phyloP scores from a whole-genome alignment of 225 moss, liverwort and hornwort species.

The Polytrichum commune region DNA sequence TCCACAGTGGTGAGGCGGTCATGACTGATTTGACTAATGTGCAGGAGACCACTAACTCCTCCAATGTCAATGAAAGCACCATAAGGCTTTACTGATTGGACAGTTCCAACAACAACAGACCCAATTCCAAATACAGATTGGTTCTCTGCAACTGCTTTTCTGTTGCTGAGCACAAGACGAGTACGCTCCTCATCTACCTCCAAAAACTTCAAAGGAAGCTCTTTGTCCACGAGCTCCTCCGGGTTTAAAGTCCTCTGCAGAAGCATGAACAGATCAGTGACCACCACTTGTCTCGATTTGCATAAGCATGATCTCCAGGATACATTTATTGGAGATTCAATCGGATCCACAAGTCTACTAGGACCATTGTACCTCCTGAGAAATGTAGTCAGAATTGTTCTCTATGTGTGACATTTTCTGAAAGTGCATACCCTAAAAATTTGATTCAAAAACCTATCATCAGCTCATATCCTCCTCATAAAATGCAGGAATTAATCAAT shows the following conservation, averaged over 20 bases:
- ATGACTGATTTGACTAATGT: constrained; percentile 98
- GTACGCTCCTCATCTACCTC: constrained; percentile 72
- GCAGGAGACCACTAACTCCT: constrained; percentile 94
- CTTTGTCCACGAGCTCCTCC: constrained; percentile 59
- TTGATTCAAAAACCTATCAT: no score
- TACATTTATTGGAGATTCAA: no score
- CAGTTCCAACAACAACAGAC: constrained; percentile 62
- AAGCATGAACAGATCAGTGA: neutral
- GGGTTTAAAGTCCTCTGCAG: constrained; percentile 43
- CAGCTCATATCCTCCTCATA: no score
- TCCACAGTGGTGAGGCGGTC: constrained; percentile 95
- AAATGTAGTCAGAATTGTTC: no score
- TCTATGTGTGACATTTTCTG: no score
- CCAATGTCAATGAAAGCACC: constrained; percentile 89
- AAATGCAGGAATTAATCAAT: no score
- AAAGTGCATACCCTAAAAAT: no score
- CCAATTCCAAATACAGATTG: constrained; percentile 54
- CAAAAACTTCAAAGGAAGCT: constrained; percentile 50
- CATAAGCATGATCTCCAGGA: no score
- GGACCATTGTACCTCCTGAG: no score
- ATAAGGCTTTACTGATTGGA: constrained; percentile 62
- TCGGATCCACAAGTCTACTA: no score
- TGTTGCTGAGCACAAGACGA: constrained; percentile 65
- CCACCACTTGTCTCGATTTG: no score
- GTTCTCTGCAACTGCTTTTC: constrained; percentile 53